Percentiles rank a stretch among this genome's conserved stretches.
These are phyloP conservation scores for Turritis glabra DNA, from an alignment of 345 rosid species.

Conservation along the genomic window DNA sequence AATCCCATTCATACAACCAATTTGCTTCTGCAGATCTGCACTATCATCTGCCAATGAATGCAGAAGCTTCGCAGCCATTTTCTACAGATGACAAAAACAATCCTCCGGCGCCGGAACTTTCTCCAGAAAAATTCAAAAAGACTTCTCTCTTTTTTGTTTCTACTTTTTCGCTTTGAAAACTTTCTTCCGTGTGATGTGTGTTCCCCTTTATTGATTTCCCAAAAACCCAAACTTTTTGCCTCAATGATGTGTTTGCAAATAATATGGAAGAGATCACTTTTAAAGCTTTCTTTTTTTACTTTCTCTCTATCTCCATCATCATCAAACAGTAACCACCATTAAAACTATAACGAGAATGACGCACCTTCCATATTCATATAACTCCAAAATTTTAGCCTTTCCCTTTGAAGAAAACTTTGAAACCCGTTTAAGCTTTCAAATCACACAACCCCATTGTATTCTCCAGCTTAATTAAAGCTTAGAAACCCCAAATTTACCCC, in stretches of 20 bases:
- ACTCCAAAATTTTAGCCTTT: constrained; percentile 37
- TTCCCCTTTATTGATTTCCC: constrained; percentile 7
- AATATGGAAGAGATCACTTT: constrained; percentile 26
- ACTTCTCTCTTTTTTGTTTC: not conserved
- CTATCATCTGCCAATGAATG: constrained; percentile 92
- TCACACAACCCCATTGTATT: constrained; percentile 22
- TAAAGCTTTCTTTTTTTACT: constrained; percentile 20
- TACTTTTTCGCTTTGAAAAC: constrained; percentile 12
- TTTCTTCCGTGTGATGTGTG: constrained; percentile 23
- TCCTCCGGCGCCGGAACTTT: constrained; percentile 31
- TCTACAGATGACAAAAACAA: constrained; percentile 33
- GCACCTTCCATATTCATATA: constrained; percentile 51
- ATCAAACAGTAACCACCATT: constrained; percentile 38
- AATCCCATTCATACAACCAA: constrained; percentile 95
- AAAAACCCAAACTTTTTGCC: constrained; percentile 22
- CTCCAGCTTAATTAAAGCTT: constrained; percentile 47
- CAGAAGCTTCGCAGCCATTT: constrained; percentile 92
- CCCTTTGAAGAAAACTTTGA: constrained; percentile 40
- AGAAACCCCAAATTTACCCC: not conserved
- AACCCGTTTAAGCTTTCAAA: constrained; percentile 31
- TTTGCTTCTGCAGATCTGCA: constrained; percentile 91
- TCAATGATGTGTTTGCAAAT: constrained; percentile 37
- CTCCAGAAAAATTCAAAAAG: not conserved
- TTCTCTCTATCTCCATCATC: constrained; percentile 29
- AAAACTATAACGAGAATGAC: constrained; percentile 37